phyloP scores from a whole-genome alignment of 2,329 filamentous ascomycete genomes.

The Acrocalymma vagum region DNA sequence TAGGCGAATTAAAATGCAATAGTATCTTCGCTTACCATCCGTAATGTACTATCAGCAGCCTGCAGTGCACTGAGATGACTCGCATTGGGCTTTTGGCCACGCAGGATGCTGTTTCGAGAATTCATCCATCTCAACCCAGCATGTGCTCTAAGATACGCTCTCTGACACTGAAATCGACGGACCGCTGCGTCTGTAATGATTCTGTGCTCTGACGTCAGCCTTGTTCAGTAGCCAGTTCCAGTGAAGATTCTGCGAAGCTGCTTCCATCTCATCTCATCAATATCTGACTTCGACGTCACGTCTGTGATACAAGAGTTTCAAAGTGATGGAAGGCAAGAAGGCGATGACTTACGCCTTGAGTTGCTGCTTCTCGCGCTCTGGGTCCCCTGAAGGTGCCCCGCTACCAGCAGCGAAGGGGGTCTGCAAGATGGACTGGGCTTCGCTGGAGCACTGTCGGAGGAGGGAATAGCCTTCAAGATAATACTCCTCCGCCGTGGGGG shows the following conservation, averaged over 20 bases:
- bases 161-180: conserved; percentile 69
- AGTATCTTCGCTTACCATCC: conserved; percentile 51
- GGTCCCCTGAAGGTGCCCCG: conserved; percentile 53
- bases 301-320: not conserved
- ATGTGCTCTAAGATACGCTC: conserved; percentile 66
- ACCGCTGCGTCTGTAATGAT: conserved; percentile 68
- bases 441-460: conserved; percentile 63
- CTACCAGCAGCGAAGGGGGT: conserved; percentile 60
- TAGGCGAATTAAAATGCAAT: conserved; percentile 1
- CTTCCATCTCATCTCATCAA: not conserved
- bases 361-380: conserved; percentile 65
- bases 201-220: conserved; percentile 49
- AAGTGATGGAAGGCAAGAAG: not conserved
- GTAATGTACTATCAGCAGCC: conserved; percentile 57
- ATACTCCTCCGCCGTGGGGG: conserved; percentile 62
- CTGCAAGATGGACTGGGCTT: conserved; percentile 63
- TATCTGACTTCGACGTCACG: not conserved
- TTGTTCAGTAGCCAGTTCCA: conserved; percentile 2
- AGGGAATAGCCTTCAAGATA: conserved; percentile 67
- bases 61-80: conserved; percentile 59
- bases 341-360: conserved; percentile 60
- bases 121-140: conserved; percentile 68
- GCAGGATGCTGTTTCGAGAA: conserved; percentile 59
- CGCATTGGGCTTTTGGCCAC: conserved; percentile 58
- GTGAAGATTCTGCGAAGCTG: not conserved